Base-by-base conservation (phyloP, 2,329 filamentous ascomycete species). In the Fusarium equiseti region DNA sequence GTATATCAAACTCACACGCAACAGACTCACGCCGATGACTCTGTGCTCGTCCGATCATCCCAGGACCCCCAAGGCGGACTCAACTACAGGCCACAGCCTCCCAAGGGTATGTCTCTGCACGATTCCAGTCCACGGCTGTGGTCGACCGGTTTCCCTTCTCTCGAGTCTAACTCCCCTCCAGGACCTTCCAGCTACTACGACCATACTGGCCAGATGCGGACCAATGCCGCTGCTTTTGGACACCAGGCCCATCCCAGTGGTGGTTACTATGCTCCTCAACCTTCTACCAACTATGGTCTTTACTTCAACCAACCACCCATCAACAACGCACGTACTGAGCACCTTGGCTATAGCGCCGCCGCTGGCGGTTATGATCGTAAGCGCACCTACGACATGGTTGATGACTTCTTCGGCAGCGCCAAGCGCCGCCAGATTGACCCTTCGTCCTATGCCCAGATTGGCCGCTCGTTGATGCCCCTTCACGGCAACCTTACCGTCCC, bases 361-460 rank as follows among this genome's bases (percentile, higher is more conserved):
- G 78, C 82, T 43, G 75, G 78, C 35, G 83, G 91, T 76, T 93
- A 95, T 77, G 87, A 89, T 73, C 90, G 92, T 77, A 96, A 95
- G 83, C 93, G 94, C 68, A 89, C 90, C n/a, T 93, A 91, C 73
- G 94, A 98, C 77, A 92, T 93, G 63, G 85, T 98, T 64, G 95
- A 97, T 78, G 94, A 97, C 79, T 97, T 98, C 83, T 97, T 98
- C 73, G 93, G 92, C 73, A 94, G 93, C 78, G 90, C 94, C 73
- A 98, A 98, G 86, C 93, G 95, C 76, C 92, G 94, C 77, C 90
- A 94, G 75, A 92, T 98, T 73, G 94, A 98, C 79, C 92, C 95
- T 5, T 87, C 87, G 57, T 96, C 92, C n/a, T 98, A 98, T 81
- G 88, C 92, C 61, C 93, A 97, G 77, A 94, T 99, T 71, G 94